Base-by-base conservation (phyloP, 164 flowering plant species). In the Annona cherimola region DNA sequence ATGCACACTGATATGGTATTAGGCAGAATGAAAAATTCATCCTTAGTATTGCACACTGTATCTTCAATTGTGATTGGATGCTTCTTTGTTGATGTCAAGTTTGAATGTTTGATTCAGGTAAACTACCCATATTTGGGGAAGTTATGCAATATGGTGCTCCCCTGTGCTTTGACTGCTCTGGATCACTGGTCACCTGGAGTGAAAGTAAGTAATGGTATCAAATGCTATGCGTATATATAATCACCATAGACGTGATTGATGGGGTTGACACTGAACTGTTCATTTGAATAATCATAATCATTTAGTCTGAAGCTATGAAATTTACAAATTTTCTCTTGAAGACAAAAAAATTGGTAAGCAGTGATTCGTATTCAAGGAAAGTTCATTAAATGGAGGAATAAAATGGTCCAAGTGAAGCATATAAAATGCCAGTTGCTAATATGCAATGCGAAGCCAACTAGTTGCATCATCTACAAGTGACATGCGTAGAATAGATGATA, bases 181-280 rank as follows among this genome's bases (percentile, higher is more conserved):
- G 99, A 96, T 84, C 98, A 93, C 77, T 96, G 97, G 98, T 93
- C 98, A 1, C 85, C 93, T 4, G 89, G 81, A 74, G 96, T 94
- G n/a, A 92, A 94, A 79, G 99, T 94, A 86, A 5, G 41, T 40
- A 62, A 62, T 20, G 20, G 65, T 11, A 62, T 8, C 5, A 14
- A 20, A 62, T 62, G 12, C 65, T 5, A 41, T 19, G 65, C 35
- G 14, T 57, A 57, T 57, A 26, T 26, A 26, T 26, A 26, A 26
- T 26, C 35, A 26, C 35, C 35, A 26, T 26, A 26, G 35, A 26
- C 35, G 35, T 26, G 35, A 26, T 26, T 26, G 35, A 26, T 26
- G 35, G 35, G 35, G 35, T 26, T 26, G 35, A 26, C 35, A 26
- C 35, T 26, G 35, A 26, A 50, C 57, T 5, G 57, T 50, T 16